These are phyloP conservation scores for Metschnikowia koreensis DNA, from an alignment of 805 yeast species.

Conservation along the genomic window DNA sequence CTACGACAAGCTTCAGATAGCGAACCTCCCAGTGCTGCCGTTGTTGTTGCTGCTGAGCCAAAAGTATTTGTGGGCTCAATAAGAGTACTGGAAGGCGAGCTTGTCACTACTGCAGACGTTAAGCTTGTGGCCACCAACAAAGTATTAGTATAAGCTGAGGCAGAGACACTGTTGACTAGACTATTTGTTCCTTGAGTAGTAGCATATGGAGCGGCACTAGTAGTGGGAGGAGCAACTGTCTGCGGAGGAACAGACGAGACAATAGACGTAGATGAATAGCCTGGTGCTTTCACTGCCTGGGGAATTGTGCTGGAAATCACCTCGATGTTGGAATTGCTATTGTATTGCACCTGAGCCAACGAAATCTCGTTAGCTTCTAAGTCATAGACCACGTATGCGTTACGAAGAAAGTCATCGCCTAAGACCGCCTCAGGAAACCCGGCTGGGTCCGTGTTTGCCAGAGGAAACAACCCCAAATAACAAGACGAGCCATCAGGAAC, in stretches of 20 bases:
- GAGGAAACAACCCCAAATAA: conserved; percentile 22
- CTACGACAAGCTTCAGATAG: too few species aligned
- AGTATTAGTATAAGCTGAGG: too few species aligned
- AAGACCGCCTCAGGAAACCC: conserved; percentile 56
- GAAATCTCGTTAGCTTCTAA: conserved; percentile 56
- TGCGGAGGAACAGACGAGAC: conserved; percentile 3
- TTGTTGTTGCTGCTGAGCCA: too few species aligned
- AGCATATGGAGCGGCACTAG: too few species aligned
- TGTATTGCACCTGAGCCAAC: conserved; percentile 43
- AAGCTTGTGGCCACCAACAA: too few species aligned
- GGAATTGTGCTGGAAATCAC: conserved; percentile 47
- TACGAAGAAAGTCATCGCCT: conserved; percentile 65
- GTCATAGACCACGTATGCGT: conserved; percentile 64
- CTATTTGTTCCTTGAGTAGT: too few species aligned
- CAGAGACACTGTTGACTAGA: too few species aligned
- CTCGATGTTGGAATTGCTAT: conserved; percentile 41
- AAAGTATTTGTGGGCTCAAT: too few species aligned
- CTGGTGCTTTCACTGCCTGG: conserved; percentile 46
- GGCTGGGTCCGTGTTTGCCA: conserved; percentile 29
- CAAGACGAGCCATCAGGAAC: conserved; percentile 21
- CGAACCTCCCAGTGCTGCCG: too few species aligned
- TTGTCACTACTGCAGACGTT: too few species aligned
- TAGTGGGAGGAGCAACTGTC: too few species aligned
- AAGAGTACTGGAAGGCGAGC: too few species aligned
- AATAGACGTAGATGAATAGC: conserved; percentile 39